phyloP scores from a whole-genome alignment of 2,329 filamentous ascomycete species.

The Septoria linicola region DNA sequence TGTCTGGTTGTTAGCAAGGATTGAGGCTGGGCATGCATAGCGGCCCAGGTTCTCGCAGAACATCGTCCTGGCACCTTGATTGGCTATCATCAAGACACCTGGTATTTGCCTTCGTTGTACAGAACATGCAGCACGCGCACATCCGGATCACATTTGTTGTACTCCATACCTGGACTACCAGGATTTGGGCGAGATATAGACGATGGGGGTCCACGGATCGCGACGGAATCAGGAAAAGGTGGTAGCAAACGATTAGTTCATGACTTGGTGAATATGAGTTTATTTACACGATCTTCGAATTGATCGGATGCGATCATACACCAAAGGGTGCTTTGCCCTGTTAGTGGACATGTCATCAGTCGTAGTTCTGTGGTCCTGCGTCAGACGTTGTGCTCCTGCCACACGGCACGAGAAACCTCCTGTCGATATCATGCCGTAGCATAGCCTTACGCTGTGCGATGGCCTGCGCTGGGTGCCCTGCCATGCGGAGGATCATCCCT shows the following conservation, averaged over 20 bases:
- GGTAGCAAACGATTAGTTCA: too few relatives aligned
- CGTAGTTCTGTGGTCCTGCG: constrained; percentile 23
- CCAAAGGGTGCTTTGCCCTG: background rate
- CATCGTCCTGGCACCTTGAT: background rate
- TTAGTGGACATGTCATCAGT: constrained; percentile 13
- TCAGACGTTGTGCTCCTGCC: background rate
- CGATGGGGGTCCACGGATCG: too few relatives aligned
- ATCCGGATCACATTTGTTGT: too few relatives aligned
- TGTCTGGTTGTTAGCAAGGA: background rate
- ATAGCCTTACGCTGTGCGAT: constrained; percentile 12
- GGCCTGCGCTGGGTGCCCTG: constrained; percentile 9
- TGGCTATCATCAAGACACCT: too few relatives aligned
- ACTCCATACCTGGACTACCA: too few relatives aligned
- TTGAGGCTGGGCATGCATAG: background rate
- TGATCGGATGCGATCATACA: background rate
- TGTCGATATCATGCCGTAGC: constrained; percentile 24
- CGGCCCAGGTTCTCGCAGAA: too few relatives aligned
- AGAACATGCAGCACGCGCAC: background rate
- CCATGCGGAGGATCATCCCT: constrained; percentile 20
- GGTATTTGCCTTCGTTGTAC: too few relatives aligned
- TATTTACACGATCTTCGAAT: background rate
- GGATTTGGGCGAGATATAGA: too few relatives aligned
- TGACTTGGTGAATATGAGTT: background rate
- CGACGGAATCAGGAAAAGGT: too few relatives aligned
- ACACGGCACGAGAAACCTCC: constrained; percentile 14